Base-by-base conservation (phyloP, 2,329 filamentous ascomycete species). In the Ophiostoma populinum region DNA sequence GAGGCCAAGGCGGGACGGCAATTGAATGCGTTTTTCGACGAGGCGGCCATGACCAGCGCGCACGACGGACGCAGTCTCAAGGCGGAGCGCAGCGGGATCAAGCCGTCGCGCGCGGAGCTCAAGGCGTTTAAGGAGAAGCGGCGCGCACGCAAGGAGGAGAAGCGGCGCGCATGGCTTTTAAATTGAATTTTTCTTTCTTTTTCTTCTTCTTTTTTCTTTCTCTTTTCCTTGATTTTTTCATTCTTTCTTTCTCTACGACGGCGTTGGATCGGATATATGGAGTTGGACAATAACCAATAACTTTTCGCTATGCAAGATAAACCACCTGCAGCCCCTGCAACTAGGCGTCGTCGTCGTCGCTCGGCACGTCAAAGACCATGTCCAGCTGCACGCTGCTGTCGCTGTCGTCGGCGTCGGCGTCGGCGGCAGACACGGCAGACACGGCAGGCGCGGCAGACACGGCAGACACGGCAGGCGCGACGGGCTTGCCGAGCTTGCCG, bases 11-110 rank as follows among this genome's bases (percentile, higher is more conserved):
- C 78, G 40, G 67, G 65, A 34, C 67, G 90, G 29, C 90, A 95
- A 59, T 80, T 95, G 79, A 80, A 81, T 50, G 81, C 85, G 26
- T 95, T 78, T 57, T 98, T 95, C 54, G 87, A 98, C 51, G 86
- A 94, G 28, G 86, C 95, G 54, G 81, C 85, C 5, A 86, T 85
- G 3, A 87, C 86, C 5, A 94, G 92, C 51, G 71, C 72, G 39
- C 86, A 98, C 50, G 78, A 93, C 47, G 90, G 90, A 2, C 71
- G 78, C 39, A 94, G 86, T 50, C 61, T 98, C 39, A 92, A 87
- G 57, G 90, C 85, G 2, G 90, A 98, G 62, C 68, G 90, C 37
- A 75, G 80, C 39, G 74, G 75, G 36, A 86, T 90, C 67, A 85
- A 82, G 56, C 65, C 87, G 17, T 78, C 62, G 38, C 92, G 87